phyloP scores from a whole-genome alignment of 805 yeast genomes.

The Lachancea thermotolerans region DNA sequence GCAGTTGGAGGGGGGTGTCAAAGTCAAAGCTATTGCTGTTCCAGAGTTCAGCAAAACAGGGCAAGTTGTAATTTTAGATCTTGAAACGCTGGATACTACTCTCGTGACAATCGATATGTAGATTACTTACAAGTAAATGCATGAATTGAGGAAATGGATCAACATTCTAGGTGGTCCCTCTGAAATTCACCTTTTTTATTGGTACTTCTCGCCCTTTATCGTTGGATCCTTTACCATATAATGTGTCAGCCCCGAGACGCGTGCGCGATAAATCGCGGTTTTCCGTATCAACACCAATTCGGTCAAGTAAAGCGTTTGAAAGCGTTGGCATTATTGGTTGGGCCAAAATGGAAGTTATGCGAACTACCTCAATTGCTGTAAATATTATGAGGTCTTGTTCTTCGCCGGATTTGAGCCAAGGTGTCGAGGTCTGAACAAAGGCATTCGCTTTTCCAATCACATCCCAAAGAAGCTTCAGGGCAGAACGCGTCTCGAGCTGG shows the following conservation, averaged over 20 bases:
- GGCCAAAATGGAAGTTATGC: constrained; percentile 60
- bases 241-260: constrained; percentile 47
- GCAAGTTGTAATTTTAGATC: constrained; percentile 54
- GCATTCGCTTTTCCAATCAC: constrained; percentile 54
- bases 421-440: constrained; percentile 61
- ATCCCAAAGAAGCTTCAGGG: constrained; percentile 54
- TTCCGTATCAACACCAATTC: constrained; percentile 46
- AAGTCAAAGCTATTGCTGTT: constrained; percentile 53
- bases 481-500: constrained; percentile 47
- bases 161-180: neutral
- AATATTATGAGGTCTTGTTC: constrained; percentile 52
- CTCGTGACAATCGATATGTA: constrained; percentile 34
- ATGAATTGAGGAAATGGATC: neutral
- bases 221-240: constrained; percentile 56
- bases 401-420: constrained; percentile 53
- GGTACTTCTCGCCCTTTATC: constrained; percentile 44
- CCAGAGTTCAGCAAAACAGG: constrained; percentile 69
- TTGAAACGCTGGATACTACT: constrained; percentile 49
- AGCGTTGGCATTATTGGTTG: constrained; percentile 71
- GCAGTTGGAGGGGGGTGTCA: constrained; percentile 32
- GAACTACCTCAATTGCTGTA: constrained; percentile 60
- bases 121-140: constrained; percentile 4
- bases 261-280: constrained; percentile 42
- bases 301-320: constrained; percentile 48
- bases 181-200: constrained; percentile 28